phyloP scores from a whole-genome alignment of 257 asterid genomes.

The Thymus quinquecostatus region DNA sequence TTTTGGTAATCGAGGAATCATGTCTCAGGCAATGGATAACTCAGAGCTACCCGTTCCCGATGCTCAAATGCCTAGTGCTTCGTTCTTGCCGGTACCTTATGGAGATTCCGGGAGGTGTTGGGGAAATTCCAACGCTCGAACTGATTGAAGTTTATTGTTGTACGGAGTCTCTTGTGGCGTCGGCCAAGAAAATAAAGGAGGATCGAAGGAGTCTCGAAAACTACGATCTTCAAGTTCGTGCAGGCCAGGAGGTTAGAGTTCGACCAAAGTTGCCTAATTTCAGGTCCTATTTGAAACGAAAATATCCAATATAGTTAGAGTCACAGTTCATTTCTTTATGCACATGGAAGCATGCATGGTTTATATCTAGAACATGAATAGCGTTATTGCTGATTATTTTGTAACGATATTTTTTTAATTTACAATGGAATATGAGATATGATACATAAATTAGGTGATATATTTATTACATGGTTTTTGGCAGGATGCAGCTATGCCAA shows the following conservation, averaged over 20 bases:
- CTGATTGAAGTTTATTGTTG: background rate
- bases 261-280: background rate
- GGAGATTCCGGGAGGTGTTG: background rate
- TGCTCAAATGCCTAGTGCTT: background rate
- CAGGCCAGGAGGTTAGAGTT: background rate
- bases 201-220: background rate
- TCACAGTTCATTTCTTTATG: too few species aligned
- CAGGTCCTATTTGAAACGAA: too few species aligned
- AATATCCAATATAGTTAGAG: too few species aligned
- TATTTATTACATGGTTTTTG: too few species aligned
- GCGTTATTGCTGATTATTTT: too few species aligned
- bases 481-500: too few species aligned
- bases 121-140: background rate
- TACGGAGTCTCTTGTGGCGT: background rate
- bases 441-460: too few species aligned
- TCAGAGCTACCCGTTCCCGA: background rate
- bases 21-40: background rate
- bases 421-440: too few species aligned
- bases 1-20: background rate
- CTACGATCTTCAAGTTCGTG: background rate
- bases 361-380: too few species aligned
- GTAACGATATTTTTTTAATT: too few species aligned
- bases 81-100: background rate
- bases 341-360: too few species aligned
- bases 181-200: background rate